phyloP scores from a whole-genome alignment of 225 moss, liverwort and hornwort genomes.

The Anthoceros angustus region DNA sequence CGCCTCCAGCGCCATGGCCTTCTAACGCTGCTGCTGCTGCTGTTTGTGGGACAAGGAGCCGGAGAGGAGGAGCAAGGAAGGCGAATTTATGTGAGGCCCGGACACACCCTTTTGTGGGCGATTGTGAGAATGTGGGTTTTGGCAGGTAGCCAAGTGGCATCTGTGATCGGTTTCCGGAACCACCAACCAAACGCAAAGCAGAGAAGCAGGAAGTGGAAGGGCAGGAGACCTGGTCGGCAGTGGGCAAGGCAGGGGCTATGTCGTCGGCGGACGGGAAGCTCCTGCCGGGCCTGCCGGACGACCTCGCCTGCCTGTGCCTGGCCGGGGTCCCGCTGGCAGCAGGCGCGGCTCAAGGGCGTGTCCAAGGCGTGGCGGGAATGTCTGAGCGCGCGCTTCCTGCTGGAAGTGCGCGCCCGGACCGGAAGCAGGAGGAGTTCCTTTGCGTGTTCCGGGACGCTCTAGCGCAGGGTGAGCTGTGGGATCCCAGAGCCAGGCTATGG shows the following conservation, averaged over 20 bases:
- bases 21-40: slow-evolving; percentile 6
- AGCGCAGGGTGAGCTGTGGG: slow-evolving; percentile 48
- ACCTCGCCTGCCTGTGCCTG: slow-evolving; percentile 42
- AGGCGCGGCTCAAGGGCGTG: slow-evolving; percentile 27
- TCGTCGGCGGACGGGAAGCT: slow-evolving; percentile 9
- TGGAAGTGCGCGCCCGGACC: slow-evolving; percentile 36
- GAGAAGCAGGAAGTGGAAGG: not conserved
- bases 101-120: not conserved
- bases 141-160: slow-evolving; percentile 4
- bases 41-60: not conserved
- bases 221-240: not conserved
- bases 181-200: not conserved
- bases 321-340: slow-evolving; percentile 44
- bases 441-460: slow-evolving; percentile 52
- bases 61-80: no score
- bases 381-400: slow-evolving; percentile 24
- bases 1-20: slow-evolving; percentile 36
- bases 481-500: slow-evolving; percentile 42
- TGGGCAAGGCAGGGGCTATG: not conserved
- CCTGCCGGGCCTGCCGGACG: slow-evolving; percentile 51
- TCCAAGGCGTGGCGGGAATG: slow-evolving; percentile 42
- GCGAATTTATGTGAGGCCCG: not conserved
- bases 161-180: not conserved
- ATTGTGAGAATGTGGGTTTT: not conserved
- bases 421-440: slow-evolving; percentile 39